Conservation (phyloP, 2,329 filamentous ascomycete species). For the Zasmidium citrigriseum region DNA sequence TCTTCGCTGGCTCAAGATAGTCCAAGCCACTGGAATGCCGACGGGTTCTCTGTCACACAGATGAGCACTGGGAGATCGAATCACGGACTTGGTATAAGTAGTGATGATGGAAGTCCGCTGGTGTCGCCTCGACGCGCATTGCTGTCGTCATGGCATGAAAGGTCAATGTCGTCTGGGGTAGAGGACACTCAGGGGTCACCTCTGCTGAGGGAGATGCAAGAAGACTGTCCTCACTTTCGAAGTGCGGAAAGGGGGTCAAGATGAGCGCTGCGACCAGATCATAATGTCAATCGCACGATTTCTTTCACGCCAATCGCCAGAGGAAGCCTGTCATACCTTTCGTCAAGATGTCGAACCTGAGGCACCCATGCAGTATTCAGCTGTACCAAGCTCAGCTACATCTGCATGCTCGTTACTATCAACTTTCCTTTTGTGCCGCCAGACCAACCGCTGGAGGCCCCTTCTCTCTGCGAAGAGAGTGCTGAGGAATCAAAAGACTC, state of each 20-base stretch:
- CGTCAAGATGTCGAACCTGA: background rate
- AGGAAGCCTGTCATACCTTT: too few species aligned
- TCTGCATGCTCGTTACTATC: too few species aligned
- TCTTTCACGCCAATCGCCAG: too few species aligned
- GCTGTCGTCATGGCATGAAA: background rate
- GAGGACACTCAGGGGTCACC: background rate
- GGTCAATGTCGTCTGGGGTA: background rate
- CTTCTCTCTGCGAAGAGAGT: too few species aligned
- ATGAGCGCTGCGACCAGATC: too few species aligned
- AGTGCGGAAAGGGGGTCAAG: background rate
- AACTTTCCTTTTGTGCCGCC: too few species aligned
- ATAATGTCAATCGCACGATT: too few species aligned
- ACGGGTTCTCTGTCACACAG: background rate
- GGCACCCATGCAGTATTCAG: background rate
- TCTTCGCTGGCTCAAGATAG: background rate
- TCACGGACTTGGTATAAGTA: background rate
- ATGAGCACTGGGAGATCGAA: too few species aligned
- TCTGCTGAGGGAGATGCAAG: background rate
- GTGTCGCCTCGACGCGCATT: background rate
- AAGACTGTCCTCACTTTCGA: background rate
- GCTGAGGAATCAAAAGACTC: too few species aligned
- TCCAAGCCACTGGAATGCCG: background rate
- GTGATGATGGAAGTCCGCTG: background rate
- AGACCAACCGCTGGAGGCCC: too few species aligned
- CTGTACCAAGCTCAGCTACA: too few species aligned